Conservation (phyloP, 331 rosid species). For the Malus hybrid region DNA sequence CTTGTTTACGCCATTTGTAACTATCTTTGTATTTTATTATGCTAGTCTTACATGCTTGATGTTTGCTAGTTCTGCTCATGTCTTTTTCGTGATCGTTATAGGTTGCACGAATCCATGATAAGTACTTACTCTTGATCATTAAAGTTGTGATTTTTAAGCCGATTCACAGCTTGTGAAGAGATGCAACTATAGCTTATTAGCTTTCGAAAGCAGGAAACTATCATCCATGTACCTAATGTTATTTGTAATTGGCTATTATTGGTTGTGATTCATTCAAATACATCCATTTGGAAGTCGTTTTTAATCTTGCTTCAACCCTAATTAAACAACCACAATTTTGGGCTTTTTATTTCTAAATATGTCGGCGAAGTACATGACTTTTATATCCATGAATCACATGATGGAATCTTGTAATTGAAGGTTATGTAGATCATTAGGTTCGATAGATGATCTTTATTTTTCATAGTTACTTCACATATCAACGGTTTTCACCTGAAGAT, state of each 20-base stretch:
- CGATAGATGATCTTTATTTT: background rate
- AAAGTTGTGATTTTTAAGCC: background rate
- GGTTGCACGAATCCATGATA: background rate
- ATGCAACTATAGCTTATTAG: background rate
- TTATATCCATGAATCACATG: background rate
- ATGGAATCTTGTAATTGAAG: too few species aligned
- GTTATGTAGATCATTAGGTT: too few species aligned
- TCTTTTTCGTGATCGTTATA: background rate
- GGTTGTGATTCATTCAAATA: background rate
- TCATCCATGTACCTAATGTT: background rate
- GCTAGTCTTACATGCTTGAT: background rate
- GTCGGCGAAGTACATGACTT: background rate
- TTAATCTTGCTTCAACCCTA: background rate
- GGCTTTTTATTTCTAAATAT: background rate
- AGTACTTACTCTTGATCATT: background rate
- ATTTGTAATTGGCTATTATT: background rate
- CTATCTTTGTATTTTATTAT: background rate
- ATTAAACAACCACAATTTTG: background rate
- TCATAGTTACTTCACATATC: background rate
- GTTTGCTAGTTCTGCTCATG: background rate
- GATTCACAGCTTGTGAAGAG: background rate
- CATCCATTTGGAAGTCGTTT: background rate
- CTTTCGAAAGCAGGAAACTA: background rate
- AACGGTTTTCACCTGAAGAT: background rate
- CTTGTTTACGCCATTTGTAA: background rate